Evolutionary conservation across 495 filamentous ascomycete species (phyloP).

Genomic region (Aspergillus cristatus): DNA sequence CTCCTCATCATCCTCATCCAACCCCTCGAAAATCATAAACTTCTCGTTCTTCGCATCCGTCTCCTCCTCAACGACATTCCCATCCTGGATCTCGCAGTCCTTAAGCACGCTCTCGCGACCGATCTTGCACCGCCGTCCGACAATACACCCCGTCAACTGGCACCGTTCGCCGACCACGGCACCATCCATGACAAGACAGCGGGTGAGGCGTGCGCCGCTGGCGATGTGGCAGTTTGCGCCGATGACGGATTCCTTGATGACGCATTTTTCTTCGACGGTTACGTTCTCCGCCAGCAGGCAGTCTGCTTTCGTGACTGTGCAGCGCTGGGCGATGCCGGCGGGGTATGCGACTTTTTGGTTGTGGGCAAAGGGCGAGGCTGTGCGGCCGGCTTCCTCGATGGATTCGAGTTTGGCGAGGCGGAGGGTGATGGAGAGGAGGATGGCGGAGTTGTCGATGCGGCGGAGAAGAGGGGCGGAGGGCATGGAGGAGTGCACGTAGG

Average conservation of each 20-base stretch:
- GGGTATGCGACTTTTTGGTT: conserved; percentile 70
- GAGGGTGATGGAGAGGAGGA: conserved; percentile 75
- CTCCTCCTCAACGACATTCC: conserved; percentile 66
- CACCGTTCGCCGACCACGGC: conserved; percentile 69
- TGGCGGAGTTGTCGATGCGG: conserved; percentile 75
- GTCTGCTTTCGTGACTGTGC: conserved; percentile 66
- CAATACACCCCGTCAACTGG: conserved; percentile 69
- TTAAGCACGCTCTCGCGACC: conserved; percentile 66
- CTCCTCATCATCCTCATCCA: conserved; percentile 49
- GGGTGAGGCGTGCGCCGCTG: conserved; percentile 64
- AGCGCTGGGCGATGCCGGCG: conserved; percentile 61
- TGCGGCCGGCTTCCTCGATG: conserved; percentile 52
- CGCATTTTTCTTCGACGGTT: conserved; percentile 67
- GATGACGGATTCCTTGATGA: conserved; percentile 84
- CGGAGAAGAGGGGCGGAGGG: conserved; percentile 55
- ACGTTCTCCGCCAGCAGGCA: conserved; percentile 78
- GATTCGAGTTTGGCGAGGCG: conserved; percentile 70
- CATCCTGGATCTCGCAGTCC: conserved; percentile 88
- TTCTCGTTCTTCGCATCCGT: conserved; percentile 81
- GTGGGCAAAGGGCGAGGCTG: conserved; percentile 64
- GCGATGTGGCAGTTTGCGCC: conserved; percentile 79
- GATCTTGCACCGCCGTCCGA: conserved; percentile 67
- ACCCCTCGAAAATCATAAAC: conserved; percentile 73
- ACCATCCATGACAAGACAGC: conserved; percentile 87
- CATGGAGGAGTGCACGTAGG: conserved; percentile 59